phyloP scores from a whole-genome alignment of 768 basidiomycete genomes.

The Hypsizygus marmoreus region DNA sequence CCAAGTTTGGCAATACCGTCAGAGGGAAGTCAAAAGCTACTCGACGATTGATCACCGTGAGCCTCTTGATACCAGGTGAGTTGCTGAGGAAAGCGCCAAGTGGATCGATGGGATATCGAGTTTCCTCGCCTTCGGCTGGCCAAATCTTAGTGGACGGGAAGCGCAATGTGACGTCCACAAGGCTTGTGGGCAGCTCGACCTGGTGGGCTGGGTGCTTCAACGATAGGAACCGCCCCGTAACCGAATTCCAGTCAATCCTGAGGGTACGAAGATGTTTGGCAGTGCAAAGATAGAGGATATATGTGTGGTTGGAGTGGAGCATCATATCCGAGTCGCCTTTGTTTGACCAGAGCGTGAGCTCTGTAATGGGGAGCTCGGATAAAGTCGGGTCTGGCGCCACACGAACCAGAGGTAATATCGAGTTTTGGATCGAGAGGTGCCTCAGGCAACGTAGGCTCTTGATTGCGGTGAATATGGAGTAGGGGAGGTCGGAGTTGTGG shows the following conservation, averaged over 20 bases:
- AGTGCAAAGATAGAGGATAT: conserved; percentile 33
- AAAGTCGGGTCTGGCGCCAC: conserved; percentile 18
- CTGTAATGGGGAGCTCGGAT: conserved; percentile 41
- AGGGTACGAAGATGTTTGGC: conserved; percentile 39
- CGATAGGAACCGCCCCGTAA: conserved; percentile 35
- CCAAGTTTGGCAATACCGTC: conserved; percentile 16
- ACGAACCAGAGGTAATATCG: conserved; percentile 27
- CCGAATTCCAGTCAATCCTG: conserved; percentile 42
- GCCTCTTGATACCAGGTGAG: conserved; percentile 13
- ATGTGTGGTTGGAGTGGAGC: conserved; percentile 11
- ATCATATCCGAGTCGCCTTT: conserved; percentile 25
- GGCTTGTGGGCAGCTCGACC: conserved; percentile 13
- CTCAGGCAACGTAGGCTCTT: conserved; percentile 38
- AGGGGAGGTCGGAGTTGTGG: conserved; percentile 36
- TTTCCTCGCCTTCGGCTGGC: conserved; percentile 13
- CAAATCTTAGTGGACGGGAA: conserved; percentile 20
- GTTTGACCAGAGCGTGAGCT: conserved; percentile 40
- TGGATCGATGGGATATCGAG: conserved; percentile 13
- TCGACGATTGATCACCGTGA: conserved; percentile 18
- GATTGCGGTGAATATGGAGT: conserved; percentile 34
- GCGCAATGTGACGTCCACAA: conserved; percentile 22
- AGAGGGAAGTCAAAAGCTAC: conserved; percentile 13
- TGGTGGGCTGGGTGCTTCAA: conserved; percentile 24
- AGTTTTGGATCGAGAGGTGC: conserved; percentile 43
- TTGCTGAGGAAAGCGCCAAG: conserved; percentile 19